Conservation (phyloP, 495 filamentous ascomycete species). For the Paragyromitra xinjiangensis region DNA sequence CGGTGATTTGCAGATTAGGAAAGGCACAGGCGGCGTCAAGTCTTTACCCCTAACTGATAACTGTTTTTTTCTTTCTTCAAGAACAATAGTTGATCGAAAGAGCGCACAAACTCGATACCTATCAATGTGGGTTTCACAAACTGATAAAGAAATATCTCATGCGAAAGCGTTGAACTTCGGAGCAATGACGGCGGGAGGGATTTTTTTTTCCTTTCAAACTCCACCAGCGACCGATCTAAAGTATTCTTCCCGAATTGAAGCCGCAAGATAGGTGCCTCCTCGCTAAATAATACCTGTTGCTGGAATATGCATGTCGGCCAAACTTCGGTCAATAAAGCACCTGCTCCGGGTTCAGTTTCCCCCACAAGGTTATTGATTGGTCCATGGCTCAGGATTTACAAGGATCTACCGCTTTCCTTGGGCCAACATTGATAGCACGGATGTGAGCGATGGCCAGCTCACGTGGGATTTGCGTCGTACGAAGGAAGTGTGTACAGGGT, state of each 20-base stretch:
- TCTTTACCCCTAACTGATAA: not conserved
- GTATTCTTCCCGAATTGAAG: not conserved
- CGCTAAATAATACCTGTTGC: constrained; percentile 18
- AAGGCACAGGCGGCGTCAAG: no score
- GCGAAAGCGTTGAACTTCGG: not conserved
- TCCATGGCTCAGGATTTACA: not conserved
- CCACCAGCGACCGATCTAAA: not conserved
- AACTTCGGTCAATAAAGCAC: constrained; percentile 24
- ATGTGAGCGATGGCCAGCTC: constrained; percentile 22
- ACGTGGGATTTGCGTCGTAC: constrained; percentile 12
- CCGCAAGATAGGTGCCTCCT: not conserved
- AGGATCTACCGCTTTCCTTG: constrained; percentile 6
- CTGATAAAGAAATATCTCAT: constrained; percentile 4
- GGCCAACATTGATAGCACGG: constrained; percentile 3
- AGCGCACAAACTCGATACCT: not conserved
- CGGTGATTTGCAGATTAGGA: no score
- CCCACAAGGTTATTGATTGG: constrained; percentile 19
- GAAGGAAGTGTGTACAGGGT: not conserved
- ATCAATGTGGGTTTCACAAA: no score
- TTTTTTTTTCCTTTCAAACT: not conserved
- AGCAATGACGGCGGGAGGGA: not conserved
- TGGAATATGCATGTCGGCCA: constrained; percentile 36
- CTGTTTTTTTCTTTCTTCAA: not conserved
- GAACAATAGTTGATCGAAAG: not conserved
- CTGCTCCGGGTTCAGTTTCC: constrained; percentile 6